Evolutionary conservation across 208 protist genomes (phyloP), one percentile per base, ranked within the genome.

Genomic region (Trichomonas tenax): DNA sequence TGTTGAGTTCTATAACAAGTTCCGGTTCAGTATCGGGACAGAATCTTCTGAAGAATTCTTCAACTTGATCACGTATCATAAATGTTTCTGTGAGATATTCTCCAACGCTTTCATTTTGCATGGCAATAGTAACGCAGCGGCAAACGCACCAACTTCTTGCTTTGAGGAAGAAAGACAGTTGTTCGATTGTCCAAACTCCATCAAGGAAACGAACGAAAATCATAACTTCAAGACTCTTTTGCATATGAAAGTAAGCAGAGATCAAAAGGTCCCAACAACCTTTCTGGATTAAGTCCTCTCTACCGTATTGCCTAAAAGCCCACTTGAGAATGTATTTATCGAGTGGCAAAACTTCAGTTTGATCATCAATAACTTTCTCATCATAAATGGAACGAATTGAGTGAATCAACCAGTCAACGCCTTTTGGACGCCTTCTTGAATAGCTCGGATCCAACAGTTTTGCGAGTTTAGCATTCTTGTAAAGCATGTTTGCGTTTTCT

Each of bases 251-350:
- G 51, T 93, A 44, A 21, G 86, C 11, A 10, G 86, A 48, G 38
- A 93, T 93, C 14, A 58, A 93, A 9, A 93, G 11, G 15, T 93
- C 86, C 86, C 86, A 93, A 51, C 86, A 93, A 38, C 86, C 86
- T 41, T 93, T 93, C 46, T 93, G 86, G 15, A 93, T 93, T 15
- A 93, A 51, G 38, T 93, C 86, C 36, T 41, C 40, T n/a, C 45
- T 23, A 58, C 86, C 86, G 51, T 48, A 93, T 93, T 93, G 86
- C 9, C 86, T 41, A 38, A 93, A 93, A 8, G 86, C 86, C 86
- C 86, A 93, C 26, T 44, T 51, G 10, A 93, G 31, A 38, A 93
- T 23, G 38, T 93, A 93, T 36, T 51, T 44, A 38, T 41, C 40
- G 3, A 93, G n/a, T 38, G 15, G 15, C 86, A 93, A 48, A 31